These are phyloP conservation scores for Aspergillus pseudoviridinutans DNA, from an alignment of 2,329 filamentous ascomycete genomes.

Conservation along the genomic window DNA sequence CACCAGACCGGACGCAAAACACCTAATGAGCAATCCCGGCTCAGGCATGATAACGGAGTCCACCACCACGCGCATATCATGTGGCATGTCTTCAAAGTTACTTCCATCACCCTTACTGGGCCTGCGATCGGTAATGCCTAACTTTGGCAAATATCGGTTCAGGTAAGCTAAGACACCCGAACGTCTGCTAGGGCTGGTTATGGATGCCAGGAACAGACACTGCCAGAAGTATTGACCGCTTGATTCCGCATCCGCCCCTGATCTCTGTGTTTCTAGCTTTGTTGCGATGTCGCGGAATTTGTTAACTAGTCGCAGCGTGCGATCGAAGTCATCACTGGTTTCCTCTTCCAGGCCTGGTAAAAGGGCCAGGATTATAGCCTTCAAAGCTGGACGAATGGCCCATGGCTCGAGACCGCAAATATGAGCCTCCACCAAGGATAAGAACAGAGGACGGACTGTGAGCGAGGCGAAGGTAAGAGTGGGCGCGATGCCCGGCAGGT, in stretches of 20 bases:
- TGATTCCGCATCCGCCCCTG: constrained; percentile 49
- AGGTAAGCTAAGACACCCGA: constrained; percentile 87
- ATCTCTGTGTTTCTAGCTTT: constrained; percentile 52
- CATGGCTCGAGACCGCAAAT: constrained; percentile 68
- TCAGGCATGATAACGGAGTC: constrained; percentile 64
- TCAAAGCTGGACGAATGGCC: constrained; percentile 79
- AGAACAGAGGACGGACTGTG: constrained; percentile 78
- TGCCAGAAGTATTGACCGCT: constrained; percentile 96
- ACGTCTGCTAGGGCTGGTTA: constrained; percentile 80
- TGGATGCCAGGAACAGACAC: constrained; percentile 88
- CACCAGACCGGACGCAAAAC: constrained; percentile 81
- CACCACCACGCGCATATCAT: constrained; percentile 35
- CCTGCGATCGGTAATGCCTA: constrained; percentile 47
- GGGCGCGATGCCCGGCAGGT: constrained; percentile 82
- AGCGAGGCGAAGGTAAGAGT: constrained; percentile 93
- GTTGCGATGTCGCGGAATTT: constrained; percentile 62
- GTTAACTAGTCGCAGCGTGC: constrained; percentile 73
- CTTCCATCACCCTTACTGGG: constrained; percentile 26
- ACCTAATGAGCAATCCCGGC: constrained; percentile 82
- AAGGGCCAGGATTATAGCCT: constrained; percentile 82
- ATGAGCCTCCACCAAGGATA: constrained; percentile 77
- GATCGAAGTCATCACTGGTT: constrained; percentile 93
- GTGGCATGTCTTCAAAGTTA: constrained; percentile 19
- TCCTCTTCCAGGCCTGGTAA: constrained; percentile 92
- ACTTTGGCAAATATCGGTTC: constrained; percentile 69